Conservation (phyloP, 2,329 filamentous ascomycete species). For the Colletotrichum sp. region DNA sequence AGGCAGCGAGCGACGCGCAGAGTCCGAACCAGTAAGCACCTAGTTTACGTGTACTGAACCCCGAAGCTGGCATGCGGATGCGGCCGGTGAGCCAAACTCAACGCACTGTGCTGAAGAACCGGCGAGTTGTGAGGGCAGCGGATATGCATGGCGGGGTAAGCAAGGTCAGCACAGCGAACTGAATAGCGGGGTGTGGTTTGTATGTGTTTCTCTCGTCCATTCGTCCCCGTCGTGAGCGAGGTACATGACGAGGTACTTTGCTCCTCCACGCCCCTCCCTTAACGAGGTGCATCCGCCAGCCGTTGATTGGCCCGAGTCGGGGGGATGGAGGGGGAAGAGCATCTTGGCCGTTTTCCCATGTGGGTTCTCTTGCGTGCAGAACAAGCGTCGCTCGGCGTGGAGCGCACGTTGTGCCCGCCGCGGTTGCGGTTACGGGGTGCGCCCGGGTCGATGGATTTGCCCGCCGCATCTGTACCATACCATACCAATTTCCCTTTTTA, state of each 20-base stretch:
- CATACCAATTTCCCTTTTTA: not conserved
- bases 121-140: not conserved
- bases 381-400: slow-evolving; percentile 1
- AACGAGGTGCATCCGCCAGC: not conserved
- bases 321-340: not conserved
- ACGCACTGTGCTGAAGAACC: slow-evolving; percentile 1
- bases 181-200: not conserved
- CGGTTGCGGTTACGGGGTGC: not conserved
- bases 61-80: not conserved
- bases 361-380: not conserved
- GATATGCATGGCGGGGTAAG: not conserved
- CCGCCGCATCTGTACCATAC: not conserved
- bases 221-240: not conserved
- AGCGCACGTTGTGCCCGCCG: not conserved
- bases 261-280: not conserved
- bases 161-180: not conserved
- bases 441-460: not conserved
- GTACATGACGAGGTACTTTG: not conserved
- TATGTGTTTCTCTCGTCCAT: not conserved
- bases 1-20: not conserved
- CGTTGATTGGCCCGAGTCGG: not conserved
- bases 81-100: not conserved
- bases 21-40: not conserved
- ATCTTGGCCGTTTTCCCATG: not conserved
- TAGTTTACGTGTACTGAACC: not conserved